Base-by-base conservation (phyloP, 2,329 filamentous ascomycete genomes). In the Nothomitra cinnamomea region DNA sequence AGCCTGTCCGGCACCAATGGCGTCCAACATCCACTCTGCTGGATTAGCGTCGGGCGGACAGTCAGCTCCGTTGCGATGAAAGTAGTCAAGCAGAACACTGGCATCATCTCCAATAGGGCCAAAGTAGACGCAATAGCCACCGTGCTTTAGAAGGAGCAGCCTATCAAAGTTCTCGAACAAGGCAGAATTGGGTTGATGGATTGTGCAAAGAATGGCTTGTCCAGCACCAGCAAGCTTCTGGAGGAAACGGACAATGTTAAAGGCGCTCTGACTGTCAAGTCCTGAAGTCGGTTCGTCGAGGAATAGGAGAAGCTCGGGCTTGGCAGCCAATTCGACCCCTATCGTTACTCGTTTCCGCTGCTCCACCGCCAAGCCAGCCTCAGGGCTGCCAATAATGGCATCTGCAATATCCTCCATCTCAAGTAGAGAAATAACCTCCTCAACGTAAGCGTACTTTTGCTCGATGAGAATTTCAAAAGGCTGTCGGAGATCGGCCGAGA, bases 151-250 rank as follows among this genome's bases (percentile, higher is more conserved):
- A 2, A 94, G 74, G 3, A 94, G 70, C 1, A 95, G 74, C 12
- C 87, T 78, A 63, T 94, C 87, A 59, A 94, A 95, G 66, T 88
- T 83, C 65, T 92, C 85, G 60, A 95, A 94, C 0, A 94, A 73
- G 0, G 85, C 81, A 15, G 85, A 85, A 59, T 88, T 90, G 1
- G 88, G 87, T 64, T 94, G 88, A 65, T 94, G 88, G 58, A 94
- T 94, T 0, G 88, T 94, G 69, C 87, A 94, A 2, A 94, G 75
- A 59, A 94, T 87, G 8, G 87, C 87, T 64, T 94, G 88, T 1
- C 87, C 88, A 2, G 84, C 83, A n/a, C 76, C 72, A 51, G 83
- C 80, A 4, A 87, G 75, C 68, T 87, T 87, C 61, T 79, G 79
- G n/a, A 88, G 70, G 71, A 87, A 85, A 35, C 82, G 80, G 24